phyloP scores from a whole-genome alignment of 805 yeast genomes.

The Komagataella kurtzmanii region DNA sequence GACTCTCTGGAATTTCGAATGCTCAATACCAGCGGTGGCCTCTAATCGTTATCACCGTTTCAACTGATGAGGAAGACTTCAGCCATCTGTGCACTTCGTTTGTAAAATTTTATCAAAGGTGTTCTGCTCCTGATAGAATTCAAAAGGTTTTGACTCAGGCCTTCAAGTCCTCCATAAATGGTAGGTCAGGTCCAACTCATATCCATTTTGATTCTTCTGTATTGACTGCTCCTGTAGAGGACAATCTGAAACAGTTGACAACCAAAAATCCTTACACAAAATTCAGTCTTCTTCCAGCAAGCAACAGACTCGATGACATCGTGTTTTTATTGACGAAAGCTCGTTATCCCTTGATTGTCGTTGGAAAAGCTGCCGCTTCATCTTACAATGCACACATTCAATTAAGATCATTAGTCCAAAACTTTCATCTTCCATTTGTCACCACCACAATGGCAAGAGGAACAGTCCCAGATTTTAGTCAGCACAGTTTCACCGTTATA shows the following conservation, averaged over 20 bases:
- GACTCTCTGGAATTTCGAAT: conserved; percentile 53
- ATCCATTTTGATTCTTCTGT: conserved; percentile 54
- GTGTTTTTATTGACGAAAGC: conserved; percentile 20
- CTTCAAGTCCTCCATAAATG: conserved; percentile 27
- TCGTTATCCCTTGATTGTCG: conserved; percentile 35
- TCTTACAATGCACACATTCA: conserved; percentile 21
- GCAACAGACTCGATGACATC: conserved; percentile 19
- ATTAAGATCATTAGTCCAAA: conserved; percentile 25
- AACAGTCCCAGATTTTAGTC: conserved; percentile 35
- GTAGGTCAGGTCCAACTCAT: conserved; percentile 49
- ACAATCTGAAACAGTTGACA: conserved; percentile 6
- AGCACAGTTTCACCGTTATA: conserved; percentile 45
- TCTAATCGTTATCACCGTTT: conserved; percentile 51
- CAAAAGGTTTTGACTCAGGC: conserved; percentile 31
- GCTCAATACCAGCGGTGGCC: conserved; percentile 55
- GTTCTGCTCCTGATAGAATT: conserved; percentile 23
- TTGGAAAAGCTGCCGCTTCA: conserved; percentile 58
- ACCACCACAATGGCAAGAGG: conserved; percentile 81
- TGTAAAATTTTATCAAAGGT: conserved; percentile 34
- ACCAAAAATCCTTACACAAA: neutral
- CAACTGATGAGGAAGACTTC: conserved; percentile 49
- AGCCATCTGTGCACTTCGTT: conserved; percentile 53
- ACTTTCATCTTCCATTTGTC: conserved; percentile 37
- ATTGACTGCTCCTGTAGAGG: conserved; percentile 21
- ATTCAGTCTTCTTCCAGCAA: conserved; percentile 22